Evolutionary conservation across 2,329 filamentous ascomycete species (phyloP).

Genomic region (Zymoseptoria pseudotritici): DNA sequence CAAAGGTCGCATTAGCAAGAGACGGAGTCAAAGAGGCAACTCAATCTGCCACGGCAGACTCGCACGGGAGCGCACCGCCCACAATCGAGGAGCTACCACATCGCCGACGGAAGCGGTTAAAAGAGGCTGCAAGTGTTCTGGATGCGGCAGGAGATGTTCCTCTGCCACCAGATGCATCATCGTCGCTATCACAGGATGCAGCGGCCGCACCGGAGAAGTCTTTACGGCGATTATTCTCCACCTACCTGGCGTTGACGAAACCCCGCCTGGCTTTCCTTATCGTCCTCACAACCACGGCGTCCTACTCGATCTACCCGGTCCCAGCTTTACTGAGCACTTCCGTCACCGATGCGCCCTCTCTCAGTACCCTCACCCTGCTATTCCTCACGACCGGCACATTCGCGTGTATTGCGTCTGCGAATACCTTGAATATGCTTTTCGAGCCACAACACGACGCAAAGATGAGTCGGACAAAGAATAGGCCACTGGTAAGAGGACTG

Average conservation of each 20-base stretch:
- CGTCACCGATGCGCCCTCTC: constrained; percentile 62
- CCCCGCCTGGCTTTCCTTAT: constrained; percentile 87
- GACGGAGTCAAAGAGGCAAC: not conserved
- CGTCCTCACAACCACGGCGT: constrained; percentile 79
- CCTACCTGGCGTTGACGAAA: constrained; percentile 88
- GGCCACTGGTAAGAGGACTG: constrained; percentile 77
- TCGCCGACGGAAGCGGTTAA: constrained; percentile 29
- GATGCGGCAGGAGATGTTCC: constrained; percentile 15
- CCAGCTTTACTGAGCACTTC: constrained; percentile 72
- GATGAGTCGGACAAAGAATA: constrained; percentile 88
- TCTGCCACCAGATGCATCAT: constrained; percentile 54
- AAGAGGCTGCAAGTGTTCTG: constrained; percentile 19
- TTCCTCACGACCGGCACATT: constrained; percentile 84
- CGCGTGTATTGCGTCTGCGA: constrained; percentile 82
- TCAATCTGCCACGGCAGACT: constrained; percentile 4
- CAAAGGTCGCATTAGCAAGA: constrained; percentile 1
- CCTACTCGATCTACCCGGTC: constrained; percentile 89
- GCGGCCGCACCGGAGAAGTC: constrained; percentile 50
- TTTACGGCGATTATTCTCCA: constrained; percentile 61
- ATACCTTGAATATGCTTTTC: constrained; percentile 95
- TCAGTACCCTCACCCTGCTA: constrained; percentile 82
- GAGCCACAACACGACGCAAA: constrained; percentile 82
- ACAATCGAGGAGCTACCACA: constrained; percentile 24
- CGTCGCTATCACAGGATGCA: constrained; percentile 51
- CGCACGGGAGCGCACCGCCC: not conserved